Conservation (phyloP, 2,329 filamentous ascomycete genomes). For the Alternaria brassicae region DNA sequence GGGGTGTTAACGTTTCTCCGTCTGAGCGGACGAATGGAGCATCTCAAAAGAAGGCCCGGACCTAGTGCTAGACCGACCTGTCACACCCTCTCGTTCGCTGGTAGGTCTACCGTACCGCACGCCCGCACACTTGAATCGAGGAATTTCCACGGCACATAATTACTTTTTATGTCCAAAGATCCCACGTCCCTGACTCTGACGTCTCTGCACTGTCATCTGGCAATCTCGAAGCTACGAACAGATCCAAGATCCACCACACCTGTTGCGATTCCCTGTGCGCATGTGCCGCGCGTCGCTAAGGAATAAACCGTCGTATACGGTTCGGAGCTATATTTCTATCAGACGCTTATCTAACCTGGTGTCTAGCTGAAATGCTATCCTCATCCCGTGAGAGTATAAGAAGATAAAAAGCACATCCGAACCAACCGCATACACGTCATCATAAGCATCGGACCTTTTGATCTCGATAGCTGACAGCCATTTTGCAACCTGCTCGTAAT, state of each 20-base stretch:
- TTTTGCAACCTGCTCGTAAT: neutral
- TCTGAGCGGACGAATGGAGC: neutral
- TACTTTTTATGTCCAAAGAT: neutral
- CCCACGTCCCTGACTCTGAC: neutral
- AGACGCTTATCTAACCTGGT: neutral
- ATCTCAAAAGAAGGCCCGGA: neutral
- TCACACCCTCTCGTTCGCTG: neutral
- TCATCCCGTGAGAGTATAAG: neutral
- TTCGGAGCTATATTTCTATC: neutral
- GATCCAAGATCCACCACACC: neutral
- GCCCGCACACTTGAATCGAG: neutral
- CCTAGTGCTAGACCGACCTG: neutral
- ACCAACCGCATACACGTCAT: neutral
- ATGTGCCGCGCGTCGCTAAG: neutral
- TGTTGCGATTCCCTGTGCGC: neutral
- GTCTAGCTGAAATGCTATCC: neutral
- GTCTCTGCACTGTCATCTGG: neutral
- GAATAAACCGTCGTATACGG: neutral
- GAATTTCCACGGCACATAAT: neutral
- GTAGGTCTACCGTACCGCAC: neutral
- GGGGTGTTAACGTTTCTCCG: too few relatives aligned
- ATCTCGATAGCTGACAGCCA: neutral
- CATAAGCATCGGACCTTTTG: neutral
- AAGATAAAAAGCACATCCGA: neutral
- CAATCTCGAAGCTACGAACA: neutral